These are phyloP conservation scores for Tricholoma bakamatsutake DNA, from an alignment of 768 basidiomycete species.

Conservation along the genomic window DNA sequence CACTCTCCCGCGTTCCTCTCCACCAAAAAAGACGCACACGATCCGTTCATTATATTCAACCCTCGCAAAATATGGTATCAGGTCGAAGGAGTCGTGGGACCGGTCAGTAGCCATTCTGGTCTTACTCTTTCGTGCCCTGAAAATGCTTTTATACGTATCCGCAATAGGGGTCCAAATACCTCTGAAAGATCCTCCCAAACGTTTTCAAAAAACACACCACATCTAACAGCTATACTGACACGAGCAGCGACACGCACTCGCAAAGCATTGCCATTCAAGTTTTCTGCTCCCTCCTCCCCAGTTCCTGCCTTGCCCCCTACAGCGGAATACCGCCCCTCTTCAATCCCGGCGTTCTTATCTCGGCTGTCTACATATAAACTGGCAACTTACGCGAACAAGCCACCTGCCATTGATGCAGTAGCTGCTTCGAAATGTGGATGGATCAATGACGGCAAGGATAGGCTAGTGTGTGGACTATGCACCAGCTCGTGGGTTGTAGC, in stretches of 20 bases:
- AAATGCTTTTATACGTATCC: conserved; percentile 2
- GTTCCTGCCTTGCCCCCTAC: conserved; percentile 28
- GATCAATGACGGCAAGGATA: conserved; percentile 78
- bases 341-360: conserved; percentile 62
- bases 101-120: conserved; percentile 10
- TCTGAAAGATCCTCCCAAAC: conserved; percentile 16
- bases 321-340: conserved; percentile 76
- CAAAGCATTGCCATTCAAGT: conserved; percentile 42
- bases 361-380: conserved; percentile 77
- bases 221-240: conserved; percentile 65
- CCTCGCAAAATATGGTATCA: conserved; percentile 72
- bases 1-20: conserved; percentile 28
- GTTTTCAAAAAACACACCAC: conserved; percentile 56
- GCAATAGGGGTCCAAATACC: conserved; percentile 2
- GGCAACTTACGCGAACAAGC: conserved; percentile 76
- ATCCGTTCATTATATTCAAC: conserved; percentile 68
- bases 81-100: conserved; percentile 38
- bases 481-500: conserved; percentile 68
- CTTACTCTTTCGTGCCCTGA: not conserved
- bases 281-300: conserved; percentile 25
- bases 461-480: conserved; percentile 70
- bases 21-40: conserved; percentile 49
- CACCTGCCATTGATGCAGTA: conserved; percentile 65
- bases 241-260: conserved; percentile 55
- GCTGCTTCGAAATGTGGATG: conserved; percentile 81